Percentiles rank a stretch among this genome's conserved stretches.
phyloP scores from a whole-genome alignment of 2,329 filamentous ascomycete genomes.

The Diaporthe helianthi region DNA sequence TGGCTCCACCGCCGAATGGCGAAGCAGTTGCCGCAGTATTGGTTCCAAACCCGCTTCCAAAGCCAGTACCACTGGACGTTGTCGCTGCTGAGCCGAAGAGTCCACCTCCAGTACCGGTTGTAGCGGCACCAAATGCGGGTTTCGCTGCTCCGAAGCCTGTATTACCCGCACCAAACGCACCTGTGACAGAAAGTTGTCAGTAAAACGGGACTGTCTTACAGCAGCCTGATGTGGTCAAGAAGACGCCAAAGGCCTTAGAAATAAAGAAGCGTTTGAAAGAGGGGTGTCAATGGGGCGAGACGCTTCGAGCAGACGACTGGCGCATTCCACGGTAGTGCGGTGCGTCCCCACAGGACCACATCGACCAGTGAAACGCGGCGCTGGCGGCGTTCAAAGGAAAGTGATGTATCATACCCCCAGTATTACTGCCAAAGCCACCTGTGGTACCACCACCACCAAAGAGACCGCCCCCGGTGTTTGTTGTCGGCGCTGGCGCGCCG shows the following conservation, averaged over 20 bases:
- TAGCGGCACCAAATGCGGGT: conserved; percentile 60
- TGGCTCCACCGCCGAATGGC: conserved; percentile 51
- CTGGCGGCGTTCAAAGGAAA: conserved; percentile 33
- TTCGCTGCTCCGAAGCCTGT: conserved; percentile 50
- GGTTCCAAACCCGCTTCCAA: conserved; percentile 51
- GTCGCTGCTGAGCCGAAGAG: conserved; percentile 54
- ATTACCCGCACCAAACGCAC: conserved; percentile 47
- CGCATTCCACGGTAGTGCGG: conserved; percentile 25
- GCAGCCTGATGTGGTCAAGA: not conserved
- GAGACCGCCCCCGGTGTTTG: conserved; percentile 41
- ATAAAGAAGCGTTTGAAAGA: not conserved
- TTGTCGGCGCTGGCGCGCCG: conserved; percentile 43
- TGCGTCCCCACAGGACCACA: conserved; percentile 6
- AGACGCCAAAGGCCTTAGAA: not conserved
- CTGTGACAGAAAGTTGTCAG: conserved; percentile 33
- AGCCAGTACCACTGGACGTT: conserved; percentile 46
- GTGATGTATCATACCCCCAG: conserved; percentile 39
- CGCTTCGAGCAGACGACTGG: conserved; percentile 14
- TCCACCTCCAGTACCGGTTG: conserved; percentile 49
- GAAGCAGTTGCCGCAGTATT: conserved; percentile 43
- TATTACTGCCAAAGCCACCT: conserved; percentile 54
- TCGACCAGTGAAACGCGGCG: conserved; percentile 28
- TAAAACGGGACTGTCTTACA: conserved; percentile 12
- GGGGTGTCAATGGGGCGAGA: conserved; percentile 4
- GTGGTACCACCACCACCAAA: conserved; percentile 58